phyloP scores from a whole-genome alignment of 2,329 filamentous ascomycete genomes.

The Hypoxylon sp. region DNA sequence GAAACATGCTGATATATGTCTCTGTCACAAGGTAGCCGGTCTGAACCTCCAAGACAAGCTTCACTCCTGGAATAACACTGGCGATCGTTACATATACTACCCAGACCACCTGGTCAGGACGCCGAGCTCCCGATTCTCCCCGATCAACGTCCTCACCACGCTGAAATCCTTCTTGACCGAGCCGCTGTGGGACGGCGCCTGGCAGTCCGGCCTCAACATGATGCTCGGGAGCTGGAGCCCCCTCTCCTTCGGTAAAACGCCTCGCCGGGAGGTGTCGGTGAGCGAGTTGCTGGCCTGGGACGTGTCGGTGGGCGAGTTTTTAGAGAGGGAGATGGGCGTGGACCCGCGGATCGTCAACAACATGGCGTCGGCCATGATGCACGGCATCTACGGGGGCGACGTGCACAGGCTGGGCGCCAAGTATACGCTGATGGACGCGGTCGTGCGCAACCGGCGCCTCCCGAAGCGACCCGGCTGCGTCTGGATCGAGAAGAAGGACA shows the following conservation, averaged over 20 bases:
- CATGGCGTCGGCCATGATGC: slow-evolving; percentile 78
- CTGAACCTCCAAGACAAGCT: slow-evolving; percentile 69
- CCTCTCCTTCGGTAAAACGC: too few species aligned
- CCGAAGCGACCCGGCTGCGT: background rate
- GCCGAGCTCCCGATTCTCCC: slow-evolving; percentile 26
- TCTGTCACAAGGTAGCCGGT: slow-evolving; percentile 62
- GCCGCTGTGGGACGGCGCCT: slow-evolving; percentile 45
- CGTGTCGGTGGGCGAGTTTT: slow-evolving; percentile 77
- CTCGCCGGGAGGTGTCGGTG: too few species aligned
- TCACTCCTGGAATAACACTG: slow-evolving; percentile 59
- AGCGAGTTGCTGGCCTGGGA: slow-evolving; percentile 57
- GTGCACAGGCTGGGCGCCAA: slow-evolving; percentile 82
- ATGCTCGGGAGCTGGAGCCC: too few species aligned
- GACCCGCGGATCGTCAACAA: slow-evolving; percentile 72
- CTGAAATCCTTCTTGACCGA: slow-evolving; percentile 41
- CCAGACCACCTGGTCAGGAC: slow-evolving; percentile 79
- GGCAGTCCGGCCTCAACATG: slow-evolving; percentile 22
- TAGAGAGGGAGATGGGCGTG: slow-evolving; percentile 65
- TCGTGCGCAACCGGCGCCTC: slow-evolving; percentile 56
- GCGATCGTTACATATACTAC: slow-evolving; percentile 85
- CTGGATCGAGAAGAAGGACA: slow-evolving; percentile 42
- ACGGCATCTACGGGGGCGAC: slow-evolving; percentile 94
- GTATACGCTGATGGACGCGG: slow-evolving; percentile 66
- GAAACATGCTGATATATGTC: slow-evolving; percentile 29
- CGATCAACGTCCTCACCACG: slow-evolving; percentile 25